Base-by-base conservation (phyloP, 2,329 filamentous ascomycete species). In the Neofusicoccum parvum region DNA sequence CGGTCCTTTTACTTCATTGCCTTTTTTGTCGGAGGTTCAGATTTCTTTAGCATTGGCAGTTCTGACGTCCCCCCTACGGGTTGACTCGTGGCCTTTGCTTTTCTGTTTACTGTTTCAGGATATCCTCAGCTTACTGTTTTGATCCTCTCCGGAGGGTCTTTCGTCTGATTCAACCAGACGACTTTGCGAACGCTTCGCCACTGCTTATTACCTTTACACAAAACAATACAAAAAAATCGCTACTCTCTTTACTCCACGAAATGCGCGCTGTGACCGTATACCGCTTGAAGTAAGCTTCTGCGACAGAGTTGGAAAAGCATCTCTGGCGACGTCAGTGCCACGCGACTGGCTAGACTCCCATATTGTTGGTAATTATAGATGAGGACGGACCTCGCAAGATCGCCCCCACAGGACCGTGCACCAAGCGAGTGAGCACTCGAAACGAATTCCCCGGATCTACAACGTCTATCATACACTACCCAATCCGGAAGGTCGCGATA, bases 21-120 rank as follows among this genome's bases (percentile, higher is more conserved):
- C 32, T 63, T 43, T 69, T 62, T 66, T 46, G 65, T 65, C 48
- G 67, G 64, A 59, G 66, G 66, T 66, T 36, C 27, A 36, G 54
- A 59, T 69, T 68, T 53, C 65, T 67, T 54, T 68, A 67, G 65
- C 54, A 60, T 70, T 23, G 73, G 79, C 77, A 79, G 76, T 81
- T 83, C 82, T 84, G 81, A 83, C 73, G 81, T 83, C 81, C 83
- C 80, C 80, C 68, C 48, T 64, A 69, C 7, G 77, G 79, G 80
- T 83, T 79, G 81, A 84, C 82, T 83, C 81, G 82, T 82, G 80
- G 80, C 80, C 62, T 48, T 54, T 65, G 50, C 62, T 56, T 14
- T 41, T 58, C 7, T 50, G 20, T 39, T 53, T 53, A 34, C 49
- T 20, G 15, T 14, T 56, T 54, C 32, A 15, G 51, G 37, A 45